Evolutionary conservation across 139 green algal species (phyloP).

Genomic region (Eudorina sp.): DNA sequence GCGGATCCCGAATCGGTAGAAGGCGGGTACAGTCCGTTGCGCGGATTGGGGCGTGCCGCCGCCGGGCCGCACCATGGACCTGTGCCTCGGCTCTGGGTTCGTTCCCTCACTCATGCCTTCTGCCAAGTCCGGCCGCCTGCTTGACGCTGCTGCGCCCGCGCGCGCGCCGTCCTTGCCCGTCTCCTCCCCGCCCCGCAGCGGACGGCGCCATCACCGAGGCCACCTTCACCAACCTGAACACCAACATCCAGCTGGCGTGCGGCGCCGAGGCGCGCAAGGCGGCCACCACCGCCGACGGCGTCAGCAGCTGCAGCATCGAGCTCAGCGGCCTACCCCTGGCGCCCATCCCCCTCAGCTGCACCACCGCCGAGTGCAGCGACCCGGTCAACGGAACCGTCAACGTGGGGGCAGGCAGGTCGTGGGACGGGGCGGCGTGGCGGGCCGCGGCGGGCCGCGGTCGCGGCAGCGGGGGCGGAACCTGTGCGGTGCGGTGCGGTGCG

Average conservation of each 20-base stretch:
- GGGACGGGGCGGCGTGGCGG: neutral
- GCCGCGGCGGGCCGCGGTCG: too few species aligned
- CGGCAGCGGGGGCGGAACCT: too few species aligned
- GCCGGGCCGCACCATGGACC: too few species aligned
- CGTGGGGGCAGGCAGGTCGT: neutral
- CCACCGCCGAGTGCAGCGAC: constrained; percentile 9
- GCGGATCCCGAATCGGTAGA: too few species aligned
- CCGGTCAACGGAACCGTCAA: constrained; percentile 20
- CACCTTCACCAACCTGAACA: neutral
- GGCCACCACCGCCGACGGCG: neutral
- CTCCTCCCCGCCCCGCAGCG: neutral
- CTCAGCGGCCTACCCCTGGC: constrained; percentile 41
- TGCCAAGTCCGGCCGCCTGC: too few species aligned
- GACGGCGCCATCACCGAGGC: constrained; percentile 13
- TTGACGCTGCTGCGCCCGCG: too few species aligned
- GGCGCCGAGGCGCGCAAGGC: neutral
- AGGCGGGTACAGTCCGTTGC: too few species aligned
- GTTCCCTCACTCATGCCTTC: too few species aligned
- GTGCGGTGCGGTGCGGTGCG: too few species aligned
- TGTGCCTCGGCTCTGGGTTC: too few species aligned
- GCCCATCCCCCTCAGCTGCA: constrained; percentile 23
- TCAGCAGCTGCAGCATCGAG: constrained; percentile 18
- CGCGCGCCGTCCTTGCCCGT: too few species aligned
- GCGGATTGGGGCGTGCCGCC: too few species aligned
- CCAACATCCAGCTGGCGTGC: neutral